Conservation (phyloP, 176 grass and related monocot genomes). For the Pharus latifolius region DNA sequence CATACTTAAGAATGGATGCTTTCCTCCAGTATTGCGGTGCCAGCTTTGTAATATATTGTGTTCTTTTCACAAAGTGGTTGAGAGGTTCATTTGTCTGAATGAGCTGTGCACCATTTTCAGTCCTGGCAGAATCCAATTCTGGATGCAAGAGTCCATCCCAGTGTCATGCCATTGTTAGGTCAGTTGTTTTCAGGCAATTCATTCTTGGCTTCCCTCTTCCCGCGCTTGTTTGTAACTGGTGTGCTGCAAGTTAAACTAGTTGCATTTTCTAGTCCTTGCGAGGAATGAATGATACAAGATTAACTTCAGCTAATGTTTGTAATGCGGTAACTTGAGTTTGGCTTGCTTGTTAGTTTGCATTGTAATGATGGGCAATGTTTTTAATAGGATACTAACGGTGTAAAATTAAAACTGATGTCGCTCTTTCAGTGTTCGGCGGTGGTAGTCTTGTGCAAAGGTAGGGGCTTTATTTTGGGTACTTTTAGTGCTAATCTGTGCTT, state of each 20-base stretch:
- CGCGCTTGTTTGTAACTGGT: background rate
- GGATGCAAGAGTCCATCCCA: background rate
- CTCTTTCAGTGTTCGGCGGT: background rate
- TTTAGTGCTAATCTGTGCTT: background rate
- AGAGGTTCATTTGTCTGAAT: slow-evolving; percentile 21
- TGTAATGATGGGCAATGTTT: background rate
- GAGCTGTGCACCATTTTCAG: slow-evolving; percentile 1
- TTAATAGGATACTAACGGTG: slow-evolving; percentile 1
- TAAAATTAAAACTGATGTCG: background rate
- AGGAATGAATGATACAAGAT: slow-evolving; percentile 9
- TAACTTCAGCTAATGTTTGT: background rate
- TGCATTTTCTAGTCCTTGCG: background rate
- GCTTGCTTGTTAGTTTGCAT: background rate
- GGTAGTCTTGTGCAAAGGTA: background rate
- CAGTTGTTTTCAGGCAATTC: slow-evolving; percentile 82
- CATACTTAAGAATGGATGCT: background rate
- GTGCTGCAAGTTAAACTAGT: slow-evolving; percentile 3
- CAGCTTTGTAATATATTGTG: background rate
- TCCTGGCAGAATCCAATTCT: slow-evolving; percentile 9
- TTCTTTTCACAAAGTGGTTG: background rate
- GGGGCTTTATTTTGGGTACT: background rate
- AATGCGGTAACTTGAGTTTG: background rate
- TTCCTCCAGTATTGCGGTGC: background rate
- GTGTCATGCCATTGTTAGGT: slow-evolving; percentile 18
- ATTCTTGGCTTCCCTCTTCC: slow-evolving; percentile 79